phyloP scores from a whole-genome alignment of 73 alveolate genomes.

The Breviolum minutum region DNA sequence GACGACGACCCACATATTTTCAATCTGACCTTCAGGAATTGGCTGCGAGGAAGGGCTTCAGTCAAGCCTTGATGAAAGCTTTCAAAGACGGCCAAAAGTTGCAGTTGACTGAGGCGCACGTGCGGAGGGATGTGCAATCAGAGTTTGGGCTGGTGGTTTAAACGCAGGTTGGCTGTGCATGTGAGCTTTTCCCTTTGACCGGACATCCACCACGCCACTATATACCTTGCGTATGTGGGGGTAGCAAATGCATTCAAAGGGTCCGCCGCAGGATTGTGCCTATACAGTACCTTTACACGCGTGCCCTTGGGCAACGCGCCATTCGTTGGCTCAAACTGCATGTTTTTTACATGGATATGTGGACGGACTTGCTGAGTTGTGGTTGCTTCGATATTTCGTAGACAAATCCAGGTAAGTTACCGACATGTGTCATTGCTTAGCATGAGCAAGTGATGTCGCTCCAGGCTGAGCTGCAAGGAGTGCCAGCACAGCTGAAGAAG shows the following conservation, averaged over 20 bases:
- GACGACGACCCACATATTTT: not conserved
- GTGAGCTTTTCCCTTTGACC: not conserved
- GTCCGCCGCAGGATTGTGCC: too few species aligned
- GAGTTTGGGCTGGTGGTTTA: not conserved
- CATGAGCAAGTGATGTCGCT: too few species aligned
- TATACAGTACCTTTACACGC: too few species aligned
- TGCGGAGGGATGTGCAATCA: not conserved
- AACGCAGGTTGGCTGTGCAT: not conserved
- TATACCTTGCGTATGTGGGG: not conserved
- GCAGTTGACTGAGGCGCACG: not conserved
- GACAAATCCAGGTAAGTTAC: too few species aligned
- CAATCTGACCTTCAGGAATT: not conserved
- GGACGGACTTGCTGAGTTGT: too few species aligned
- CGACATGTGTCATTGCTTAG: too few species aligned
- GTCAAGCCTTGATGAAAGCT: slow-evolving; percentile 15
- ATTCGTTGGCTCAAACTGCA: not conserved
- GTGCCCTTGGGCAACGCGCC: too few species aligned
- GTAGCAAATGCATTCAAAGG: not conserved
- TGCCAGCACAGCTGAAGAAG: slow-evolving; percentile 28
- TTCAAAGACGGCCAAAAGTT: slow-evolving; percentile 13
- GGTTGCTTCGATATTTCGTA: too few species aligned
- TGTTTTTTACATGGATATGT: not conserved
- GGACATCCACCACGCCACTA: not conserved
- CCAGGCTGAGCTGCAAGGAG: slow-evolving; percentile 52
- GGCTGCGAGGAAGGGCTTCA: slow-evolving; percentile 3